Base-by-base conservation (phyloP, 2,329 filamentous ascomycete genomes). In the Xylaria sp. region DNA sequence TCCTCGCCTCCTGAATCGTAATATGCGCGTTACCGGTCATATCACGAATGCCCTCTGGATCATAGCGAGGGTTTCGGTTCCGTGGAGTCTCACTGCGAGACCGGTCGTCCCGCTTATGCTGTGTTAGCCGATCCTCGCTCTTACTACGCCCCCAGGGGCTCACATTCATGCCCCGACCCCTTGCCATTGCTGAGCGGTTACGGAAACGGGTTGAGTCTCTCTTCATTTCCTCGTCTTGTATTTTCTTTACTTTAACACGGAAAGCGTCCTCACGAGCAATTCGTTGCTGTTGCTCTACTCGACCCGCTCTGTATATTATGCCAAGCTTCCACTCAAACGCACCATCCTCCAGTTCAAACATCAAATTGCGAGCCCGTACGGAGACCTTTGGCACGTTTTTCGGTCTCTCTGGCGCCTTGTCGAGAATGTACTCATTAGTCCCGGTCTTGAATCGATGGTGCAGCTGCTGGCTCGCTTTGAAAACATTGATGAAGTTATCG, bases 291-390 rank as follows among this genome's bases (percentile, higher is more conserved):
- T 98, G 95, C 79, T 99, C 96, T 63, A 94, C 84, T 23, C 95
- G 85, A 0, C 97, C 96, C 53, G 93, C 89, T 36, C 95, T 90
- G 78, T 98, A 99, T 60, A 99, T 99, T 76, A 94, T 90, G 18
- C 94, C 93, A 10, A 99, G 84, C 78, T 97, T 98, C 93, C 94
- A 99, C 78, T 99, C 96, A 75, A 99, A 99, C 0, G 93, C 91
- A 58, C 96, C 95, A 78, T 99, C 96, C 80, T 99, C 96, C 41
- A 99, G 85, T 76, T 98, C 95, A 67, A 99, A 95, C 2, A 97
- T 82, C 28, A 99, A 84, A 5, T 92, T 92, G 74, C 92, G 92
- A 63, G 91, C 91, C 60, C 94, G 89, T 10, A 99, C 72, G 0
- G 94, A 95, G 25, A 99, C 84, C 76, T 93, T 95, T 1, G 96